These are phyloP conservation scores for Botrytis tulipae DNA, from an alignment of 2,329 filamentous ascomycete genomes.

Conservation along the genomic window DNA sequence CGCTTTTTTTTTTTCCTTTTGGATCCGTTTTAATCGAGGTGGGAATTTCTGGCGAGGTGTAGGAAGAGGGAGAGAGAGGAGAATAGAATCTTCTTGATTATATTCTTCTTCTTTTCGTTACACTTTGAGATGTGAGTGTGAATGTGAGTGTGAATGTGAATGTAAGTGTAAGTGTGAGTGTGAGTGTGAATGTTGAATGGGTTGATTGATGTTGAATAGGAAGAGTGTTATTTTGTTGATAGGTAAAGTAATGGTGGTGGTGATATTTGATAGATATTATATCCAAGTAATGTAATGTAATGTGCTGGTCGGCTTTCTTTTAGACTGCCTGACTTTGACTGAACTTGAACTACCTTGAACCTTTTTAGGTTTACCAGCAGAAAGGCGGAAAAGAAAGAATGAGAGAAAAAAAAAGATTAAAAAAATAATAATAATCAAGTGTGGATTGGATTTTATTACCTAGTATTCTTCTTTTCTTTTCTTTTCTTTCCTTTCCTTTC, in stretches of 20 bases:
- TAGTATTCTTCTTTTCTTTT: background rate
- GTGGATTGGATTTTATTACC: background rate
- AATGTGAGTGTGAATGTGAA: background rate
- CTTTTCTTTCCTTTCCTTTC: background rate
- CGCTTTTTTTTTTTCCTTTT: conserved; percentile 1
- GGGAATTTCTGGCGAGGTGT: conserved; percentile 6
- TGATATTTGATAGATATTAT: background rate
- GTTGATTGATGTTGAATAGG: background rate
- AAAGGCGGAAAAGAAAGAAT: conserved; percentile 11
- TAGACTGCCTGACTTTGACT: background rate
- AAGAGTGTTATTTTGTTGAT: no score
- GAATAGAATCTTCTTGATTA: background rate
- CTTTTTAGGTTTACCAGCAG: background rate
- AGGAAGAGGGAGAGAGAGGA: background rate
- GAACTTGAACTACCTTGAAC: background rate
- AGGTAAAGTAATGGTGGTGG: background rate
- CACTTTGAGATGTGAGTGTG: background rate
- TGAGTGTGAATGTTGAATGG: background rate
- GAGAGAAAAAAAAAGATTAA: background rate
- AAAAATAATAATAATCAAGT: background rate
- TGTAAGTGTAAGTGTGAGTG: no score
- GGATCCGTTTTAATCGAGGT: conserved; percentile 14
- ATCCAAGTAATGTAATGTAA: background rate
- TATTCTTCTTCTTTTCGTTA: background rate
- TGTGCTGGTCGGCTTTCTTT: conserved; percentile 11